Evolutionary conservation across 2,329 filamentous ascomycete species (phyloP).

Genomic region (Ophiostoma quercus): DNA sequence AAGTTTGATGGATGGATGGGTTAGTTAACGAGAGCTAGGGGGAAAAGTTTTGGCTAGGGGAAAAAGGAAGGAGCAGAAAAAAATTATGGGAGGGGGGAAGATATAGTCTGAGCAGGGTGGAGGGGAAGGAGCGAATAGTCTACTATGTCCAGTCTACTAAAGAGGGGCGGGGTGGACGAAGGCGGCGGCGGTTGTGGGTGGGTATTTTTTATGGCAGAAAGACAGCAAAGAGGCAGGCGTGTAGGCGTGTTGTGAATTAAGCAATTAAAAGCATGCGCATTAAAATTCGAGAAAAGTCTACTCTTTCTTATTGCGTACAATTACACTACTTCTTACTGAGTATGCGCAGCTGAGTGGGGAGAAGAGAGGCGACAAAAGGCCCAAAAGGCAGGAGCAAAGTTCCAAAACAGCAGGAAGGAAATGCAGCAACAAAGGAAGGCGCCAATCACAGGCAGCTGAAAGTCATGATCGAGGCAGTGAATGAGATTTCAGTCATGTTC

Average conservation of each 20-base stretch:
- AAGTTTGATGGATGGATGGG: conserved; percentile 22
- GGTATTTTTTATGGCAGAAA: conserved; percentile 18
- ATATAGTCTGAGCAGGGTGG: conserved; percentile 25
- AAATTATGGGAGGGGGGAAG: conserved; percentile 12
- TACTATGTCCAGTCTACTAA: background rate
- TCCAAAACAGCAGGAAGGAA: background rate
- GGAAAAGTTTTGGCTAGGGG: background rate
- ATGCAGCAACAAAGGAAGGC: conserved; percentile 8
- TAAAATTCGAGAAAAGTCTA: background rate
- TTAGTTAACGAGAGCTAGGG: conserved; percentile 24
- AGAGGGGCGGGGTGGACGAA: conserved; percentile 20
- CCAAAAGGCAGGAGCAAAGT: conserved; percentile 15
- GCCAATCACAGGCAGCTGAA: conserved; percentile 18
- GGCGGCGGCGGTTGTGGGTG: conserved; percentile 22
- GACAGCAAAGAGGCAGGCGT: background rate
- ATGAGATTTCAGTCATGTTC: background rate
- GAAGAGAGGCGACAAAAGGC: conserved; percentile 20
- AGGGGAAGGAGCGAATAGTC: conserved; percentile 24
- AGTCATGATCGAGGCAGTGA: background rate
- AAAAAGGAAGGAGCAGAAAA: conserved; percentile 27
- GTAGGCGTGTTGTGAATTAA: background rate
- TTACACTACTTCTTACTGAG: background rate
- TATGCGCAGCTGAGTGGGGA: conserved; percentile 6
- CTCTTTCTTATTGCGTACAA: background rate
- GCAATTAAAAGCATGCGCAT: conserved; percentile 1